These are phyloP conservation scores for Argentina anserina DNA, from an alignment of 306 rosid genomes.

Conservation along the genomic window DNA sequence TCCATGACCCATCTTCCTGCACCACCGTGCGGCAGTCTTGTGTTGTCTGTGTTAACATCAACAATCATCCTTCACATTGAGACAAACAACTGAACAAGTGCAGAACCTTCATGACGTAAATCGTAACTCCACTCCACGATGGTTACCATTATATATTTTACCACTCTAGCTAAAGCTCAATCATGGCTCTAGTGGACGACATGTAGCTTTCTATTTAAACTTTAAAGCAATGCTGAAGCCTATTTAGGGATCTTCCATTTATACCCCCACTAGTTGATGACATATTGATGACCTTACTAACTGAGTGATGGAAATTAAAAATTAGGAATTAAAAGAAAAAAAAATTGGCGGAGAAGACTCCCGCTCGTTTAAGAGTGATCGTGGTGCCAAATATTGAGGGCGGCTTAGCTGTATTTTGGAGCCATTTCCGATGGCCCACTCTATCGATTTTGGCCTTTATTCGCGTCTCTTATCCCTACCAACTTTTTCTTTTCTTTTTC, in stretches of 20 bases:
- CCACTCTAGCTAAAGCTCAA: background rate
- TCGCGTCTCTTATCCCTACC: background rate
- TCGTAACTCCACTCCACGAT: background rate
- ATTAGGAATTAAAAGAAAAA: background rate
- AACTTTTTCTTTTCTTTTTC: background rate
- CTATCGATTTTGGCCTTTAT: constrained; percentile 27
- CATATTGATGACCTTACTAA: background rate
- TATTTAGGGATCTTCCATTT: background rate
- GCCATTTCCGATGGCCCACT: constrained; percentile 29
- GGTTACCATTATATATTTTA: background rate
- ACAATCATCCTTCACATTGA: no score
- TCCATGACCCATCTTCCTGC: background rate
- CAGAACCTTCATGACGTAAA: background rate
- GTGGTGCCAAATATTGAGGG: constrained; percentile 14
- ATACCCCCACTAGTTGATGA: background rate
- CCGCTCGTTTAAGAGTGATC: constrained; percentile 6
- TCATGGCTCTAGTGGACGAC: background rate
- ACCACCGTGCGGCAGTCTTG: background rate
- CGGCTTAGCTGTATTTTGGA: constrained; percentile 45
- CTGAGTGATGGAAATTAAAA: background rate
- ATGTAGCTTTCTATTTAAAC: background rate
- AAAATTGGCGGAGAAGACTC: constrained; percentile 11
- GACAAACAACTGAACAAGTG: no score
- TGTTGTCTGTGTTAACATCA: no score
- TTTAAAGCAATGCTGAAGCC: background rate